Conservation (phyloP, 2,329 filamentous ascomycete species). For the Drechslerella coelobrocha region DNA sequence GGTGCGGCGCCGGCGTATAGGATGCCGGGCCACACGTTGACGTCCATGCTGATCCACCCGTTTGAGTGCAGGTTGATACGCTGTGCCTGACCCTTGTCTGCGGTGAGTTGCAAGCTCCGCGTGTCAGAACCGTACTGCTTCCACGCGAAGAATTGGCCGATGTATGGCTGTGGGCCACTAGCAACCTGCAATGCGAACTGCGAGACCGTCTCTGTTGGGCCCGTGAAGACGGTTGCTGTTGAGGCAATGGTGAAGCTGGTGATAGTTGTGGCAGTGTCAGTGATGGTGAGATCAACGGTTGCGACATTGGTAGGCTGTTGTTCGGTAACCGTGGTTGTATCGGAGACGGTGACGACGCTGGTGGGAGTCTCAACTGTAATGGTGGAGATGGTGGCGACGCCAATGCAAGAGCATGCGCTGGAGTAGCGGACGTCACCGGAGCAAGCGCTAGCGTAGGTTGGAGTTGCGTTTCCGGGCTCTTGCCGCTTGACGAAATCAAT, state of each 20-base stretch:
- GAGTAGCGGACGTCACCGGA: conserved; percentile 26
- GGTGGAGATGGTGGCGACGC: conserved; percentile 17
- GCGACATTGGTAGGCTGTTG: background rate
- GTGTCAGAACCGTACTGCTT: conserved; percentile 3
- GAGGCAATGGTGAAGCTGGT: background rate
- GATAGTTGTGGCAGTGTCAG: conserved; percentile 7
- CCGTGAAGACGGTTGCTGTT: conserved; percentile 4
- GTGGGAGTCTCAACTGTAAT: conserved; percentile 12
- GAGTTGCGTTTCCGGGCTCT: conserved; percentile 16
- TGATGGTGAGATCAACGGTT: conserved; percentile 2
- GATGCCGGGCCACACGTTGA: conserved; percentile 1
- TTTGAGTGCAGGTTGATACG: conserved; percentile 11
- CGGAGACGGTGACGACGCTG: conserved; percentile 4
- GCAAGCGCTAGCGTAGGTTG: conserved; percentile 21
- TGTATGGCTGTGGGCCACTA: conserved; percentile 5
- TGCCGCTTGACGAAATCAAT: conserved; percentile 15
- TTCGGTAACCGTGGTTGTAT: conserved; percentile 2
- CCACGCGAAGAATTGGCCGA: conserved; percentile 10
- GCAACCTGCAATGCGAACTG: conserved; percentile 22
- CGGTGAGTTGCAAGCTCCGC: background rate
- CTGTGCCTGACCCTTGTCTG: background rate
- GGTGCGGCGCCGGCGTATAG: conserved; percentile 6
- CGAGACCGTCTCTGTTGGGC: conserved; percentile 16
- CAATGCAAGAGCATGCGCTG: conserved; percentile 31
- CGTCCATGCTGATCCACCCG: conserved; percentile 2